Evolutionary conservation across 2,329 filamentous ascomycete species (phyloP).

Genomic region (Xylariaceae sp.): DNA sequence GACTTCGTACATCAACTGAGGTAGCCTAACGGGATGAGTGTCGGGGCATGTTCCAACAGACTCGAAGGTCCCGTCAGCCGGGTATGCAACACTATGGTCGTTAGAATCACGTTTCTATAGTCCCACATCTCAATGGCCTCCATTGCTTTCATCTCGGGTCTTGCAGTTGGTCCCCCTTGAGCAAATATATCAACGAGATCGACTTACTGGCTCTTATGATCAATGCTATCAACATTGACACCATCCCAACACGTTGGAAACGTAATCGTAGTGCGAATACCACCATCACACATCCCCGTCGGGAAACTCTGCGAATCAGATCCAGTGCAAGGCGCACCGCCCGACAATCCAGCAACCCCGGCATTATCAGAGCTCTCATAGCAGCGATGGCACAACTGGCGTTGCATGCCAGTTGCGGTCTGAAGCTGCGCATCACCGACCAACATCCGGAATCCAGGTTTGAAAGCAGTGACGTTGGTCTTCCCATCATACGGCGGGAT

Average conservation of each 20-base stretch:
- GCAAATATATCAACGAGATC: too few species aligned
- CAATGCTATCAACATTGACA: conserved; percentile 42
- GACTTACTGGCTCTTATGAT: conserved; percentile 44
- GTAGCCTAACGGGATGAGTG: conserved; percentile 50
- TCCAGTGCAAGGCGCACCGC: conserved; percentile 33
- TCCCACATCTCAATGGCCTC: too few species aligned
- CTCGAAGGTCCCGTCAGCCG: conserved; percentile 30
- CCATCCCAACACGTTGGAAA: conserved; percentile 58
- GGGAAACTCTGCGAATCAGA: conserved; percentile 48
- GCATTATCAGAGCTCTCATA: conserved; percentile 17
- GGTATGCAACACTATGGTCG: conserved; percentile 41
- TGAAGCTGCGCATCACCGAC: conserved; percentile 37
- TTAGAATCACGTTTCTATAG: too few species aligned
- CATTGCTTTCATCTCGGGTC: too few species aligned
- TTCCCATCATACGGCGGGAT: conserved; percentile 33
- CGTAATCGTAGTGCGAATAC: conserved; percentile 49
- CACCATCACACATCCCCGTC: conserved; percentile 45
- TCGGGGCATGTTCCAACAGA: conserved; percentile 44
- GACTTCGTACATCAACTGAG: conserved; percentile 61
- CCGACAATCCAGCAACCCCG: conserved; percentile 22
- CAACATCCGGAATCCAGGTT: conserved; percentile 46
- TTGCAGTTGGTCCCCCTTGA: too few species aligned
- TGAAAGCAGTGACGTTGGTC: conserved; percentile 41
- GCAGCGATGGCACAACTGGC: conserved; percentile 39
- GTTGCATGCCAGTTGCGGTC: conserved; percentile 22